Conservation (phyloP, 768 basidiomycete species). For the Termitomyces heimii region DNA sequence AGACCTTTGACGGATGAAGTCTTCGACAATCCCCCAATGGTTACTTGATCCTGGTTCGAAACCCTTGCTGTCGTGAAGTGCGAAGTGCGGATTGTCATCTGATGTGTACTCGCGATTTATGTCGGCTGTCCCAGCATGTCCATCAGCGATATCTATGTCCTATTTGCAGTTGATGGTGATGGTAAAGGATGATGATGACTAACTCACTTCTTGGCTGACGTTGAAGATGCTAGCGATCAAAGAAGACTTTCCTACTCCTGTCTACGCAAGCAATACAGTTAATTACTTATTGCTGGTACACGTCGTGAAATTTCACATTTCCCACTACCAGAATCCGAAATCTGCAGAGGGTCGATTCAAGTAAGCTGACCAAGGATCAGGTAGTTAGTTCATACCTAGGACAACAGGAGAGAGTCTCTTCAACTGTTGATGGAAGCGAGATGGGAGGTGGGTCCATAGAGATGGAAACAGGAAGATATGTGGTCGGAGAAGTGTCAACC, state of each 20-base stretch:
- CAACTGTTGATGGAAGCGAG: not conserved
- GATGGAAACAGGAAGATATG: not conserved
- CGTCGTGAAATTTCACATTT: not conserved
- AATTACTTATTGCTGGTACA: not conserved
- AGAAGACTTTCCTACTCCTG: not conserved
- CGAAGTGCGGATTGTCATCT: not conserved
- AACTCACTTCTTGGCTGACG: not conserved
- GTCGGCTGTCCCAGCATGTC: not conserved
- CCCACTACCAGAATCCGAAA: not conserved
- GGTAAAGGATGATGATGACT: not conserved
- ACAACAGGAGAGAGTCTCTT: not conserved
- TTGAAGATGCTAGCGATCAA: not conserved
- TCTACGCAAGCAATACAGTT: not conserved
- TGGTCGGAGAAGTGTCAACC: not conserved
- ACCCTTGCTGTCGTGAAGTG: not conserved
- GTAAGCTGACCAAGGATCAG: not conserved
- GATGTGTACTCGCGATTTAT: not conserved
- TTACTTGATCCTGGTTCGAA: not conserved
- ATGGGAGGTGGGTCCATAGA: not conserved
- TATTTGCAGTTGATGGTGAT: not conserved
- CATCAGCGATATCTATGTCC: not conserved
- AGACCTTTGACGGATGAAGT: not conserved
- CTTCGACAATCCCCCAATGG: not conserved
- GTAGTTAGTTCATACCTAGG: not conserved
- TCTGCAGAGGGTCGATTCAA: not conserved